phyloP scores from a whole-genome alignment of 2,329 filamentous ascomycete species.

The Colletotrichum eleusines region DNA sequence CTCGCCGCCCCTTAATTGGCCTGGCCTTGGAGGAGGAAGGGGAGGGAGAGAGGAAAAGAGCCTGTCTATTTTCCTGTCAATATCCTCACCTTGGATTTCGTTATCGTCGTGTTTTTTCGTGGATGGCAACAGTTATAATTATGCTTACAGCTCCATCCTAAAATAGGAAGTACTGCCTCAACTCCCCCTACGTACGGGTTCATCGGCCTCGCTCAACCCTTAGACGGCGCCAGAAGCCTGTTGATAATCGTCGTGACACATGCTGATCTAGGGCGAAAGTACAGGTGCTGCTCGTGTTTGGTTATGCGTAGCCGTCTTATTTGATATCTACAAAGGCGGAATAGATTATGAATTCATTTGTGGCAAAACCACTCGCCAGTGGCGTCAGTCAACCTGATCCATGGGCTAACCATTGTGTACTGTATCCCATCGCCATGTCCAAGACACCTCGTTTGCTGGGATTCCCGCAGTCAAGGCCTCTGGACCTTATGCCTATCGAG shows the following conservation, averaged over 20 bases:
- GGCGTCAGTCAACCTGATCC: neutral
- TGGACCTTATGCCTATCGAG: neutral
- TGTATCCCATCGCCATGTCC: neutral
- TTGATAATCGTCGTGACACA: neutral
- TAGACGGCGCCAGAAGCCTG: neutral
- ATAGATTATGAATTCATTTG: neutral
- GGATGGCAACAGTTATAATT: too few relatives aligned
- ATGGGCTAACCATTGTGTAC: neutral
- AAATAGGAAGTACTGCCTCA: too few relatives aligned
- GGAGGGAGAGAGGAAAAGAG: neutral
- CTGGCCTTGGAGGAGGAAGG: neutral
- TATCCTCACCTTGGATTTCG: too few relatives aligned
- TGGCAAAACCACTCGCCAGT: neutral
- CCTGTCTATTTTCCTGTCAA: too few relatives aligned
- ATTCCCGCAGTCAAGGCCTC: neutral
- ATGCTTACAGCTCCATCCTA: too few relatives aligned
- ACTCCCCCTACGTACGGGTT: too few relatives aligned
- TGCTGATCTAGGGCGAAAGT: neutral
- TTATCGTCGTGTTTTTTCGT: too few relatives aligned
- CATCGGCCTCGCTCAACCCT: neutral
- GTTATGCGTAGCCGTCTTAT: neutral
- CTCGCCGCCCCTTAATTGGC: neutral
- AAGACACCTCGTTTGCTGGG: constrained; percentile 11
- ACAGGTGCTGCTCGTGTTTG: neutral
- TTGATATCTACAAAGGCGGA: neutral